These are phyloP conservation scores for Pseudogymnoascus sp. DNA, from an alignment of 2,329 filamentous ascomycete species.

Conservation along the genomic window DNA sequence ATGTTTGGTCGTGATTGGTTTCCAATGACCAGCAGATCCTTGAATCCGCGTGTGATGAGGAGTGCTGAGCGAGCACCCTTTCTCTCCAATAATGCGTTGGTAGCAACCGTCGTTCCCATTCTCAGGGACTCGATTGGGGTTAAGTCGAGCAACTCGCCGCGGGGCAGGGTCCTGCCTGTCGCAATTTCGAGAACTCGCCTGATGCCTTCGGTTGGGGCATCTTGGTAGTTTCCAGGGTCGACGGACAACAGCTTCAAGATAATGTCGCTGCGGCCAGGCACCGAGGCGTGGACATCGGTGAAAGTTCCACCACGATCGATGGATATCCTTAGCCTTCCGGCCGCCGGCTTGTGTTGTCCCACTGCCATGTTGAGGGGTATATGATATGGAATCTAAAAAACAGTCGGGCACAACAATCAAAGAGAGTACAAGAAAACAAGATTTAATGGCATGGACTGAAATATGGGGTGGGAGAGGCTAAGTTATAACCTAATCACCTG, in stretches of 20 bases:
- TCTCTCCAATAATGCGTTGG: slow-evolving; percentile 65
- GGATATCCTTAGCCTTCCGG: slow-evolving; percentile 4
- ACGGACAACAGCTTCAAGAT: slow-evolving; percentile 70
- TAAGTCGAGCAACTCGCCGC: slow-evolving; percentile 55
- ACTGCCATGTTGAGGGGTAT: slow-evolving; percentile 4
- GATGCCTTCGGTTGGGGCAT: slow-evolving; percentile 62
- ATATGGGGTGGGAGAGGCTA: slow-evolving; percentile 4
- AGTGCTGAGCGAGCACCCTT: slow-evolving; percentile 67
- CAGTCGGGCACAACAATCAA: not conserved
- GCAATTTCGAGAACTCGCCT: slow-evolving; percentile 54
- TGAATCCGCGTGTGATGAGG: slow-evolving; percentile 65
- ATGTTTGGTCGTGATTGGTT: slow-evolving; percentile 66
- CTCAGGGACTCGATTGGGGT: slow-evolving; percentile 60
- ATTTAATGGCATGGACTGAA: slow-evolving; percentile 1
- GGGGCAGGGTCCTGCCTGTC: slow-evolving; percentile 50
- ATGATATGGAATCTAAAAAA: not conserved
- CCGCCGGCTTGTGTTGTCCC: not conserved
- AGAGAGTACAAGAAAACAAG: not conserved
- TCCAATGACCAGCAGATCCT: slow-evolving; percentile 65
- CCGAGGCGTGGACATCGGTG: slow-evolving; percentile 60
- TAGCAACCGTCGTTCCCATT: slow-evolving; percentile 71
- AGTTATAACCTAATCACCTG: slow-evolving; percentile 1
- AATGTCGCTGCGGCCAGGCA: slow-evolving; percentile 56
- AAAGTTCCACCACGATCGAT: slow-evolving; percentile 59
- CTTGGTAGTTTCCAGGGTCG: slow-evolving; percentile 61